A percentile compares a stretch with the other conserved stretches of the same genome.
These are phyloP conservation scores for Grosmannia clavigera DNA, from an alignment of 2,329 filamentous ascomycete genomes.

Conservation along the genomic window DNA sequence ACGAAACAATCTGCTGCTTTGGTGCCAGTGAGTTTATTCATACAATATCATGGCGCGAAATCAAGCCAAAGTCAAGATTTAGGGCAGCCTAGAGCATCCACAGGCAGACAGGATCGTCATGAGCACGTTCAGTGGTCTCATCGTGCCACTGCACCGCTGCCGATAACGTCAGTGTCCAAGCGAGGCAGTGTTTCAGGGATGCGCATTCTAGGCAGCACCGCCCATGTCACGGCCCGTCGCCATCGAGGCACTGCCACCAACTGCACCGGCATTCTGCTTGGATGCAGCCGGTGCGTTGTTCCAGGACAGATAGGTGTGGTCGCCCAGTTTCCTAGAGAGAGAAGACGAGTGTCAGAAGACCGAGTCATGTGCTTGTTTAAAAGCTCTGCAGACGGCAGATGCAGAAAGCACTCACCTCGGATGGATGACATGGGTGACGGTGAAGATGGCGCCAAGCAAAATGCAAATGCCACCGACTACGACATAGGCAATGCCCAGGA, in stretches of 20 bases:
- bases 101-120: not conserved
- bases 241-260: slow-evolving; percentile 24
- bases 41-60: not conserved
- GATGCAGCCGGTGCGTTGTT: slow-evolving; percentile 47
- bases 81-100: not conserved
- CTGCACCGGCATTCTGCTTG: slow-evolving; percentile 25
- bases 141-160: not conserved
- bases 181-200: not conserved
- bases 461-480: slow-evolving; percentile 91
- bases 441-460: slow-evolving; percentile 76
- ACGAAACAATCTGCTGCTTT: not conserved
- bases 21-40: not conserved
- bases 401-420: slow-evolving; percentile 52
- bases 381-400: not conserved
- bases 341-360: not conserved
- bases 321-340: slow-evolving; percentile 70
- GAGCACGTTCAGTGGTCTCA: not conserved
- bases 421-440: slow-evolving; percentile 79
- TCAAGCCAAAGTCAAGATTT: not conserved
- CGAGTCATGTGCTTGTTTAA: not conserved
- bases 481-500: slow-evolving; percentile 91
- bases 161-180: not conserved
- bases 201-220: slow-evolving; percentile 12
- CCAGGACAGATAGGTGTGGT: slow-evolving; percentile 96
- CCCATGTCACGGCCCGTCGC: slow-evolving; percentile 43